Conservation (phyloP, 208 protist genomes). For the Trypanosoma lewisi region DNA sequence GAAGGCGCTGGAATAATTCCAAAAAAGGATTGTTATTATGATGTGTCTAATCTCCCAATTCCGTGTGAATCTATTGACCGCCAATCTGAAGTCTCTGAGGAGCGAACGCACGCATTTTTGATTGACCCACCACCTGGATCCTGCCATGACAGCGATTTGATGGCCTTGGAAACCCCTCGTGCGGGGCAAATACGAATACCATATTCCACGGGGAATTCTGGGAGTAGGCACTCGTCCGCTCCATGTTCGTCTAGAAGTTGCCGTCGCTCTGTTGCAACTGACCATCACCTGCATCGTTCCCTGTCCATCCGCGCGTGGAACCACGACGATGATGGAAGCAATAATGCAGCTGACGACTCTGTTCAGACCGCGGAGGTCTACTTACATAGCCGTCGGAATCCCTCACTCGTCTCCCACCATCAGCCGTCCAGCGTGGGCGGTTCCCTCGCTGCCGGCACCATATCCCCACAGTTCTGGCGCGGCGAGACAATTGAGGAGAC, state of each 20-base stretch:
- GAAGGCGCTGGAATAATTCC: neutral
- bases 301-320: constrained; percentile 1
- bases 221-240: neutral
- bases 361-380: neutral
- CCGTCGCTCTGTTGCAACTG: neutral
- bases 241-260: neutral
- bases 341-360: neutral
- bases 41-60: neutral
- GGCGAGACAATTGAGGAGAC: constrained; percentile 15
- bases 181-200: constrained; percentile 6
- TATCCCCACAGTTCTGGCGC: constrained; percentile 12
- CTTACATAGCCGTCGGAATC: neutral
- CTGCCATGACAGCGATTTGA: neutral
- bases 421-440: neutral
- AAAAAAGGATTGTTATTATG: neutral
- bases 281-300: neutral
- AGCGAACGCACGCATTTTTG: constrained; percentile 4
- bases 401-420: neutral
- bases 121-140: neutral
- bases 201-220: neutral
- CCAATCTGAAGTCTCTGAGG: neutral
- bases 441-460: neutral
- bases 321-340: neutral
- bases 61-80: neutral
- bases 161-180: neutral